phyloP scores from a whole-genome alignment of 768 basidiomycete species.

The Boletus insuetus region DNA sequence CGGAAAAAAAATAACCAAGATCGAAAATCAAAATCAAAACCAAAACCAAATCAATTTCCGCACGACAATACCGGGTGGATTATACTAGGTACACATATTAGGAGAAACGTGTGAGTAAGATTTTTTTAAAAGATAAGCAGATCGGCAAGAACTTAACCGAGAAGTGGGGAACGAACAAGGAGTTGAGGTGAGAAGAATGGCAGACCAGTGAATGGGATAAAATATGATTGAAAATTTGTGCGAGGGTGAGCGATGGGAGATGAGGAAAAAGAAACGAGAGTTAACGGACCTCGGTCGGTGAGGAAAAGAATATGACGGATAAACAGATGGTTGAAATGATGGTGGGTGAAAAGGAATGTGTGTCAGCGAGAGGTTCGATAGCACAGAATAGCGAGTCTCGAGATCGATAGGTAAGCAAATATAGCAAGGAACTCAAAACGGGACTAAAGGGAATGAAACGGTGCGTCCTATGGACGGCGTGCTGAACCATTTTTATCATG shows the following conservation, averaged over 20 bases:
- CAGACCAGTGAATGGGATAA: background rate
- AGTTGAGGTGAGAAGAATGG: too few species aligned
- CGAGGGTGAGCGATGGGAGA: background rate
- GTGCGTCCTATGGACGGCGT: conserved; percentile 1
- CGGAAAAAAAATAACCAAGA: background rate
- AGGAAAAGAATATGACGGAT: conserved; percentile 8
- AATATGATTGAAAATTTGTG: background rate
- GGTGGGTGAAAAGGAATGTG: conserved; percentile 5
- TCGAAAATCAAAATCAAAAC: background rate
- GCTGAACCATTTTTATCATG: conserved; percentile 11
- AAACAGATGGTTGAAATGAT: conserved; percentile 5
- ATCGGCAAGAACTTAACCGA: background rate
- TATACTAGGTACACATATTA: conserved; percentile 31
- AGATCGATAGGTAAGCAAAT: conserved; percentile 8
- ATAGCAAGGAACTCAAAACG: background rate
- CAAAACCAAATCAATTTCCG: background rate
- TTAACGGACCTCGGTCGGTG: background rate
- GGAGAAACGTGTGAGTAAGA: too few species aligned
- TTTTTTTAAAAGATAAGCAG: background rate
- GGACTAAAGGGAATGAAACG: background rate
- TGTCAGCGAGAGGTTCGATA: conserved; percentile 11
- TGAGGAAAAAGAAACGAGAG: background rate
- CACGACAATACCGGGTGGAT: conserved; percentile 13
- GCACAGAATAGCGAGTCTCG: conserved; percentile 11
- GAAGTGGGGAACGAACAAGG: too few species aligned